Percentiles rank a stretch among this genome's conserved stretches.
Conservation (phyloP, 768 basidiomycete species). For the Hericium erinaceus region DNA sequence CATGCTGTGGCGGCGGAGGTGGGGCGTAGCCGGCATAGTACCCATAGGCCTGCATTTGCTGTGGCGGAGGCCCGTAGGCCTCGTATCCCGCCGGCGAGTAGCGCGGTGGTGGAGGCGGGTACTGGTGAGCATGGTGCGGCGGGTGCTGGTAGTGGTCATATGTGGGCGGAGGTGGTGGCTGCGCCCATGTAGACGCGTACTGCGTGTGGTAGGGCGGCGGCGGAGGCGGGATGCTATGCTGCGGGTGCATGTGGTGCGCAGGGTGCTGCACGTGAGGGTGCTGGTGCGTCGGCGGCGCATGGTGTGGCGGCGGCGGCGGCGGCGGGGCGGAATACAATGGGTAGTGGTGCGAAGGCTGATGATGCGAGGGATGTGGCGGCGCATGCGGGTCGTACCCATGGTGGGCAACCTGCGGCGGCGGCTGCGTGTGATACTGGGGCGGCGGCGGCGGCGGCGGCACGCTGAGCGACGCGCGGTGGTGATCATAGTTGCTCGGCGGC, state of each 20-base stretch:
- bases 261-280: conserved; percentile 9
- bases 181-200: neutral
- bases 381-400: conserved; percentile 7
- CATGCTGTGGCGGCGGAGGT: conserved; percentile 12
- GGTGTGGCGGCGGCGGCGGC: conserved; percentile 9
- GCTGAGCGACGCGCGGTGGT: conserved; percentile 7
- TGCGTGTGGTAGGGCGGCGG: conserved; percentile 8
- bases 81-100: conserved; percentile 7
- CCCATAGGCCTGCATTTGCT: neutral
- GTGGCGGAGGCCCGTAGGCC: conserved; percentile 1
- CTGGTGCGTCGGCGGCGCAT: neutral
- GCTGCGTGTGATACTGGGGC: conserved; percentile 5
- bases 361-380: conserved; percentile 12
- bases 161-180: neutral
- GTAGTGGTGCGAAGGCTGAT: conserved; percentile 9
- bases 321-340: conserved; percentile 9
- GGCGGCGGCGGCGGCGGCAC: conserved; percentile 12
- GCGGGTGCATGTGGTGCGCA: conserved; percentile 11
- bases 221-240: conserved; percentile 1
- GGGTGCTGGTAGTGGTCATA: conserved; percentile 5
- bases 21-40: neutral
- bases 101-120: conserved; percentile 5
- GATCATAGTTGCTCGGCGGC: conserved; percentile 6
- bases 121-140: conserved; percentile 5
- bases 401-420: neutral